phyloP scores from a whole-genome alignment of 331 rosid species.

The Erythrophleum ivorense region DNA sequence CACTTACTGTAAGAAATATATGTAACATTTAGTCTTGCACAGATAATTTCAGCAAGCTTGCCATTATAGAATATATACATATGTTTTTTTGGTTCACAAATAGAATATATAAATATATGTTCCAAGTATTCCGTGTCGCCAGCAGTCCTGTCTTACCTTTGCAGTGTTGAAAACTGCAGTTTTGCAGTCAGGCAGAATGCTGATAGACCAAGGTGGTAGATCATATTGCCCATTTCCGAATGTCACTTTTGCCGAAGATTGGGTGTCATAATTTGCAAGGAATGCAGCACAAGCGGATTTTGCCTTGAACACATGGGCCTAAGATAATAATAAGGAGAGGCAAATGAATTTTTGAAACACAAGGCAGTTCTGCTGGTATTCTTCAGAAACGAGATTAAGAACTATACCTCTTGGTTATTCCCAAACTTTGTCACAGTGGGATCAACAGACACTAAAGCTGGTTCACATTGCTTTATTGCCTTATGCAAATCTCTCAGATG shows the following conservation, averaged over 20 bases:
- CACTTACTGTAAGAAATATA: slow-evolving; percentile 1
- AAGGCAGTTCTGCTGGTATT: neutral
- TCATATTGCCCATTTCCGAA: slow-evolving; percentile 71
- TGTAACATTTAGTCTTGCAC: neutral
- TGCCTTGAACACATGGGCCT: slow-evolving; percentile 79
- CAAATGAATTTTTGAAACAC: slow-evolving; percentile 27
- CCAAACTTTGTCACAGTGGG: slow-evolving; percentile 77
- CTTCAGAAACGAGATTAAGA: slow-evolving; percentile 23
- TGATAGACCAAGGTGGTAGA: slow-evolving; percentile 91
- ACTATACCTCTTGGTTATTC: slow-evolving; percentile 68
- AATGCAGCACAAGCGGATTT: slow-evolving; percentile 74
- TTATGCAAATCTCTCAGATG: slow-evolving; percentile 87
- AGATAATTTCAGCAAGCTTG: neutral
- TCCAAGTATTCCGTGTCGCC: neutral
- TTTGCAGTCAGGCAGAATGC: slow-evolving; percentile 96
- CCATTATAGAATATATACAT: neutral
- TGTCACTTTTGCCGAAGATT: slow-evolving; percentile 56
- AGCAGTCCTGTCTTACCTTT: slow-evolving; percentile 66
- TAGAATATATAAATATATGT: neutral
- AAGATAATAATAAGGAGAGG: slow-evolving; percentile 33
- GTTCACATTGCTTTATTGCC: slow-evolving; percentile 82
- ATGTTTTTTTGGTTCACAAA: neutral
- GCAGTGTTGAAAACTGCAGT: slow-evolving; percentile 85
- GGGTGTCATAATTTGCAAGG: slow-evolving; percentile 78
- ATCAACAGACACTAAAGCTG: slow-evolving; percentile 72